Evolutionary conservation across 176 grass and related monocot species (phyloP), one percentile per base, ranked within the genome.

Genomic region (Miscanthus lutarioriparius): DNA sequence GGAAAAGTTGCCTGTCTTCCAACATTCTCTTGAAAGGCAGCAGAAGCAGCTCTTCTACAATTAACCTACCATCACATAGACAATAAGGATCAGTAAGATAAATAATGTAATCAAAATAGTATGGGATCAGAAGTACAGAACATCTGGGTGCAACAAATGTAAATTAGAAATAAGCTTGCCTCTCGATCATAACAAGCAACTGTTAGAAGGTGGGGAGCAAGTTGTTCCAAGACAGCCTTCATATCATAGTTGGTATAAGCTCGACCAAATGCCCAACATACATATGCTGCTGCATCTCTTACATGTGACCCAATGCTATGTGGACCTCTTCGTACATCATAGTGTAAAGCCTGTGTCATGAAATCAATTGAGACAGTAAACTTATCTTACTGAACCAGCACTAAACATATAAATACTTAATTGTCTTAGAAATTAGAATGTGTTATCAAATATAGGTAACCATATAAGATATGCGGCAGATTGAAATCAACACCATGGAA

Each of bases 21-120:
- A 84, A 98, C 96, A 88, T 98, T 98, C 91, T 98, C 96, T 86
- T 98, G 96, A 95, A 98, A 95, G 56, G 96, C 96, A 82, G 96
- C 96, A 59, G 96, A 98, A 86, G 96, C 93, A 72, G 96, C 96
- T 92, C 96, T 95, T 95, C 96, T 95, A 70, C 93, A 95, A 82
- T 95, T 98, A 37, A 98, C 96, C 96, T 98, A 86, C 47, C 45
- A 88, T 81, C 22, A 85, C 63, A 89, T 23, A 40, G 49, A 76
- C 37, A 86, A 90, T 74, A 88, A 28, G 30, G 28, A 69, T 26
- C 67, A 45, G 80, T 49, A 37, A 53, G 28, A 69, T 36, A 77
- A 43, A 85, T 78, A 25, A 32, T 56, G 14, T 77, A 81, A 72
- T 61, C 5, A 67, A 89, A 81, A 62, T 73, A 87, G 5, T 49